phyloP scores from a whole-genome alignment of 352 stramenopile genomes.

The Phytophthora agathidicida region DNA sequence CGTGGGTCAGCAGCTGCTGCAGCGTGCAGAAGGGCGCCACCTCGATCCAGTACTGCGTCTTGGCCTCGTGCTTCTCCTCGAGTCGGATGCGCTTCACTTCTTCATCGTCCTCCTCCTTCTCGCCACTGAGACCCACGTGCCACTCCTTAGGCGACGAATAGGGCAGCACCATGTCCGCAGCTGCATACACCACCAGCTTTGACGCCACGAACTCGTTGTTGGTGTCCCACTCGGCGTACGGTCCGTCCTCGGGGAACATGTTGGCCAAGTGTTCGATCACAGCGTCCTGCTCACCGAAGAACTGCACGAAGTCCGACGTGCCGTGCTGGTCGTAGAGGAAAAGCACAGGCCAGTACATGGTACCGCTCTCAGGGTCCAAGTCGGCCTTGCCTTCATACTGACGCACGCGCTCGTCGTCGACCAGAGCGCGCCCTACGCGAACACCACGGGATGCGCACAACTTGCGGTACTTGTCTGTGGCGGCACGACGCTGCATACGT shows the following conservation, averaged over 20 bases:
- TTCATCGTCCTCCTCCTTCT: slow-evolving; percentile 70
- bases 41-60: slow-evolving; percentile 80
- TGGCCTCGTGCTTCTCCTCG: slow-evolving; percentile 80
- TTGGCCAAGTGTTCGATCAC: slow-evolving; percentile 89
- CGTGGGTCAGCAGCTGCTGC: slow-evolving; percentile 68
- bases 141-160: slow-evolving; percentile 71
- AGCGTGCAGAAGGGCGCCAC: slow-evolving; percentile 84
- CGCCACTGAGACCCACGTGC: slow-evolving; percentile 80
- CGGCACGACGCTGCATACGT: slow-evolving; percentile 66
- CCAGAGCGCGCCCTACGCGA: slow-evolving; percentile 72
- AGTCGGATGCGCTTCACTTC: slow-evolving; percentile 64
- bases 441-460: slow-evolving; percentile 68
- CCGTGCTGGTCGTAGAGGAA: slow-evolving; percentile 89
- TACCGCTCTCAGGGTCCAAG: slow-evolving; percentile 60
- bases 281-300: slow-evolving; percentile 78
- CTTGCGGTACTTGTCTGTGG: slow-evolving; percentile 82
- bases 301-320: slow-evolving; percentile 85
- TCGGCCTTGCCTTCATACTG: slow-evolving; percentile 87
- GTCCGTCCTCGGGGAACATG: slow-evolving; percentile 89
- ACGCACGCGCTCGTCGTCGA: slow-evolving; percentile 81
- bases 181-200: slow-evolving; percentile 76
- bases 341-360: slow-evolving; percentile 82
- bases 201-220: slow-evolving; percentile 78
- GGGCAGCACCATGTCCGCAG: slow-evolving; percentile 71
- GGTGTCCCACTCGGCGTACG: slow-evolving; percentile 82